Evolutionary conservation across 2,329 filamentous ascomycete species (phyloP).

Genomic region (Cadophora sp.): DNA sequence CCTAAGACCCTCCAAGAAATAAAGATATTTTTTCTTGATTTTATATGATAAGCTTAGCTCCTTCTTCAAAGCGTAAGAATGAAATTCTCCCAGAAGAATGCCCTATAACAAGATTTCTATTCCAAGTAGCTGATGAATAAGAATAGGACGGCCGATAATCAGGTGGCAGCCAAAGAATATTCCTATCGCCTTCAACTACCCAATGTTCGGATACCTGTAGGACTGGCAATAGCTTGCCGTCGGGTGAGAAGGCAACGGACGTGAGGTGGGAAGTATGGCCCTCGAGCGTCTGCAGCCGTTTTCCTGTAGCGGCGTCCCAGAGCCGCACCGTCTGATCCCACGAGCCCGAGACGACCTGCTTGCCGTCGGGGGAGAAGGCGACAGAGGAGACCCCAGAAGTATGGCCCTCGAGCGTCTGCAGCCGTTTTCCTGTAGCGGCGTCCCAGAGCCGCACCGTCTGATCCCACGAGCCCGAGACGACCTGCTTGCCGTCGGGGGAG

Average conservation of each 20-base stretch:
- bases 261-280: constrained; percentile 19
- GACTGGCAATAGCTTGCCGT: neutral
- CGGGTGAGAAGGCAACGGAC: constrained; percentile 19
- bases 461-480: no score
- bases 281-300: constrained; percentile 18
- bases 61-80: constrained; percentile 21
- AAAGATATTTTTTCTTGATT: constrained; percentile 9
- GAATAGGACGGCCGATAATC: constrained; percentile 21
- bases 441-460: no score
- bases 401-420: constrained; percentile 13
- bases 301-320: constrained; percentile 23
- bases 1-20: constrained; percentile 8
- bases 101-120: constrained; percentile 19
- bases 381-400: neutral
- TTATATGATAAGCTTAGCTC: constrained; percentile 13
- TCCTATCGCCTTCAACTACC: constrained; percentile 18
- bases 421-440: no score
- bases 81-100: constrained; percentile 22
- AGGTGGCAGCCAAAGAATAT: constrained; percentile 21
- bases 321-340: constrained; percentile 19
- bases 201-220: constrained; percentile 5
- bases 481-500: no score
- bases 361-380: constrained; percentile 22
- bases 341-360: neutral
- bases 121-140: constrained; percentile 11